These are phyloP conservation scores for Xylaria cubensis DNA, from an alignment of 495 filamentous ascomycete genomes.

Conservation along the genomic window DNA sequence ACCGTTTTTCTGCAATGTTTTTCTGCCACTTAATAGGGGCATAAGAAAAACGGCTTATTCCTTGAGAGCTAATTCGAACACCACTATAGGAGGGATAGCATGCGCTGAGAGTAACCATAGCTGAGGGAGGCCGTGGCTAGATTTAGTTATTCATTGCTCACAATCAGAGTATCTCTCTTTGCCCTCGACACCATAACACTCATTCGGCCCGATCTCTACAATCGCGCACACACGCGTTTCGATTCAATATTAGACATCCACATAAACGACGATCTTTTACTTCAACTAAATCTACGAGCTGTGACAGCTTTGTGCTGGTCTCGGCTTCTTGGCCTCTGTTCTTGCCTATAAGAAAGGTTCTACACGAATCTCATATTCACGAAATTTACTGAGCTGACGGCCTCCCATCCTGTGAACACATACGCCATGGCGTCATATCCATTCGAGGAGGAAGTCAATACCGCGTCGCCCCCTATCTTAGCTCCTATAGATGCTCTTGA, in stretches of 20 bases:
- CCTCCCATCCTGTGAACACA: neutral
- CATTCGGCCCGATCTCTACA: neutral
- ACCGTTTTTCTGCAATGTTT: neutral
- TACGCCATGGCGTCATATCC: constrained; percentile 30
- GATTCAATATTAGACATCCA: neutral
- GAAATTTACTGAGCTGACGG: neutral
- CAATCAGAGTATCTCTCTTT: neutral
- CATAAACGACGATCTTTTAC: neutral
- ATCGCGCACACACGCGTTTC: neutral
- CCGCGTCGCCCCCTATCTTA: constrained; percentile 28
- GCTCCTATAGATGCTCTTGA: constrained; percentile 50
- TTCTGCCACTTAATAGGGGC: neutral
- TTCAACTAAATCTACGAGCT: neutral
- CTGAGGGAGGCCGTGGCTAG: neutral
- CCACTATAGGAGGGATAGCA: neutral
- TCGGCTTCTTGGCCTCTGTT: neutral
- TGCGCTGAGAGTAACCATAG: neutral
- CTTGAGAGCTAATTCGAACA: neutral
- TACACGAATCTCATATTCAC: neutral
- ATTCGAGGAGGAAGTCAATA: constrained; percentile 1
- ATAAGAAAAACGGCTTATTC: neutral
- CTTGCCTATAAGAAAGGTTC: neutral
- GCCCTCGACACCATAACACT: neutral
- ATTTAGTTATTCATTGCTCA: neutral
- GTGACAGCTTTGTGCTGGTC: neutral